A percentile compares a stretch with the other conserved stretches of the same genome.
Evolutionary conservation across 805 yeast species (phyloP).

Genomic region (Sungouiella blattae): DNA sequence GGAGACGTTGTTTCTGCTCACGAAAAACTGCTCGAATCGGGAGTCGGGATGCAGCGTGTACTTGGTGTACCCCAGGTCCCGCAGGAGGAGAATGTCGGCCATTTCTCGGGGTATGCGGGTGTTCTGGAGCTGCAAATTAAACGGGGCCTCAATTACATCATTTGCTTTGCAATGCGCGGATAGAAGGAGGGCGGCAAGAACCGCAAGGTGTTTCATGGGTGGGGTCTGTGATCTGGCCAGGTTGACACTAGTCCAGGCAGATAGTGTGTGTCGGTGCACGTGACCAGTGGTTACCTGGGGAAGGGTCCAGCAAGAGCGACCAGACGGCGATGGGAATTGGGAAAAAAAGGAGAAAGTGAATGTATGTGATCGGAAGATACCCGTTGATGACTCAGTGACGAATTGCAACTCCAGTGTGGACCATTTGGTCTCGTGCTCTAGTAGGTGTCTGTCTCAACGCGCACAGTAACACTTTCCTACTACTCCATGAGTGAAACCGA

Average conservation of each 20-base stretch:
- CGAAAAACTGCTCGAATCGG: not conserved
- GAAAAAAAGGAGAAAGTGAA: not conserved
- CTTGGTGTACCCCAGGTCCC: no score
- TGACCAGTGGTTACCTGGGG: not conserved
- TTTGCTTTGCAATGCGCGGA: not conserved
- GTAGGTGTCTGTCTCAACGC: no score
- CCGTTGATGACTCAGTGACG: no score
- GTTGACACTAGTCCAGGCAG: slow-evolving; percentile 2
- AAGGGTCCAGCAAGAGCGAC: no score
- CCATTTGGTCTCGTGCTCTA: no score
- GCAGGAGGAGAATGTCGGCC: slow-evolving; percentile 10
- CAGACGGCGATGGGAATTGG: not conserved
- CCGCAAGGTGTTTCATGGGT: not conserved
- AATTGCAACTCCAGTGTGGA: no score
- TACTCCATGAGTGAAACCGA: slow-evolving; percentile 6
- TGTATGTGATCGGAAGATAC: not conserved
- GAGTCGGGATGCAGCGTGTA: not conserved
- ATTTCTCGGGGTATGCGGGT: slow-evolving; percentile 6
- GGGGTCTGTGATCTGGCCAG: not conserved
- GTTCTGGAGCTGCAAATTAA: not conserved
- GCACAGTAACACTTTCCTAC: no score
- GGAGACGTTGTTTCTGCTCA: not conserved
- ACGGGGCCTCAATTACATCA: not conserved
- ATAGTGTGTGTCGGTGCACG: no score
- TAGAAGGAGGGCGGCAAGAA: not conserved